Base-by-base conservation (phyloP, 352 stramenopile species). In the Phytophthora capsici region DNA sequence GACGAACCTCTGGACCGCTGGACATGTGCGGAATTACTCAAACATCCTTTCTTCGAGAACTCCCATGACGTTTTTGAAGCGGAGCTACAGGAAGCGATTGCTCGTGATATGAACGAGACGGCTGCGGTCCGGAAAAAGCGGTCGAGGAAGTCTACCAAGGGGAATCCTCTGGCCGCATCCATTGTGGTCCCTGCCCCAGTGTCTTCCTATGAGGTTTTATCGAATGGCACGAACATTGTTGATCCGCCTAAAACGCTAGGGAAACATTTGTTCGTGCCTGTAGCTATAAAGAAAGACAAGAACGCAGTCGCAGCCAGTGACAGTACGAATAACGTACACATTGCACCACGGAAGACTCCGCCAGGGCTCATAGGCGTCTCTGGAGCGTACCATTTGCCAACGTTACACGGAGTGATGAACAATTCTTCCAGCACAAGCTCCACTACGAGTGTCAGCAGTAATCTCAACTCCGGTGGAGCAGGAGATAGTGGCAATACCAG, bases 1-100 rank as follows among this genome's bases (percentile, higher is more conserved):
- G 82, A 91, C 44, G 86, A 94, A 57, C 84, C 86, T 28, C 67
- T 94, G 0, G 84, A 94, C 37, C 80, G 86, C 6, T 94, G 86
- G 86, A 94, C 86, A 12, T 94, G 86, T 48, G 71, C 73, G 0
- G 84, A 94, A 63, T 50, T 94, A 26, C 75, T 94, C 14, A 77
- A 86, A 34, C 86, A 94, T 41, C 79, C 86, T 22, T 90, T 88
- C 43, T 91, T 94, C 37, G 82, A 82, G 9, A 79, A 83, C 45
- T 69, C 63, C 0, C 74, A 75, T 17, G 79, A 84, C 5, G 36
- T 59, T 8, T 94, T 88, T 55, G 86, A 94, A 40, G 63, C 69
- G 1, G 83, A 94, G 46, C 68, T 94, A 20, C 76, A 90, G 50
- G 75, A 88, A 7, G 80, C 80, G n/a, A 94, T 91, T 37, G 73